phyloP scores from a whole-genome alignment of 2,329 filamentous ascomycete species.

The Fusarium neocosmosporiellum region DNA sequence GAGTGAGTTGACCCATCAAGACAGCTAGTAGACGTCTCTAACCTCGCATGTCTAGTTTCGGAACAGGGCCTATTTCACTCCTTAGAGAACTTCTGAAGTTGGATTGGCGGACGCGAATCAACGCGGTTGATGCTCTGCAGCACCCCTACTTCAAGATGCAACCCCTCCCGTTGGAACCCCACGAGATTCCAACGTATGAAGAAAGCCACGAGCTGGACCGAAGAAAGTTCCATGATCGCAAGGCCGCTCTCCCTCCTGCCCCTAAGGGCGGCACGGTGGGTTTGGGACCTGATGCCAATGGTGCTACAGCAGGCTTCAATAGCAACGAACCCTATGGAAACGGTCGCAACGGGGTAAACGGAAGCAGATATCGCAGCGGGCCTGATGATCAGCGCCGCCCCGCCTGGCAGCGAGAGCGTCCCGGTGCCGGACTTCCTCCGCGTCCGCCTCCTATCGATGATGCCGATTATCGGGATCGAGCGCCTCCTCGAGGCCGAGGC shows the following conservation, averaged over 20 bases:
- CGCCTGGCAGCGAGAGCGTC: constrained; percentile 65
- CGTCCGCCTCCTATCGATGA: constrained; percentile 52
- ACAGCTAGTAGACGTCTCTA: constrained; percentile 2
- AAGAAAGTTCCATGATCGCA: constrained; percentile 88
- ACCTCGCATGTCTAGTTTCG: constrained; percentile 60
- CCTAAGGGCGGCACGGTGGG: constrained; percentile 93
- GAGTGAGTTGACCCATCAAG: constrained; percentile 62
- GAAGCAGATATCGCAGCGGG: constrained; percentile 56
- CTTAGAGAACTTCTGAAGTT: constrained; percentile 86
- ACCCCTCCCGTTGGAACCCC: constrained; percentile 82
- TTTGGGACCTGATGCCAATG: constrained; percentile 69
- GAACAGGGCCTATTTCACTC: constrained; percentile 79
- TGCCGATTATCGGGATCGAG: constrained; percentile 53
- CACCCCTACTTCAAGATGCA: constrained; percentile 89
- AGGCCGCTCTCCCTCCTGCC: constrained; percentile 85
- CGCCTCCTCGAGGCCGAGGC: constrained; percentile 45
- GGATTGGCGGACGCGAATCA: constrained; percentile 89
- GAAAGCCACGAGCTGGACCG: constrained; percentile 98
- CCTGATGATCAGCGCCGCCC: constrained; percentile 61
- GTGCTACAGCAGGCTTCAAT: constrained; percentile 59
- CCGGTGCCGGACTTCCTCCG: constrained; percentile 59
- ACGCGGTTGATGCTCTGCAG: constrained; percentile 91
- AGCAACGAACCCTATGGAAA: constrained; percentile 62
- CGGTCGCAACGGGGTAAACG: constrained; percentile 60
- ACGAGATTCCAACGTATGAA: constrained; percentile 90